phyloP scores from a whole-genome alignment of 2,329 filamentous ascomycete species.

The Diaporthe sp. region DNA sequence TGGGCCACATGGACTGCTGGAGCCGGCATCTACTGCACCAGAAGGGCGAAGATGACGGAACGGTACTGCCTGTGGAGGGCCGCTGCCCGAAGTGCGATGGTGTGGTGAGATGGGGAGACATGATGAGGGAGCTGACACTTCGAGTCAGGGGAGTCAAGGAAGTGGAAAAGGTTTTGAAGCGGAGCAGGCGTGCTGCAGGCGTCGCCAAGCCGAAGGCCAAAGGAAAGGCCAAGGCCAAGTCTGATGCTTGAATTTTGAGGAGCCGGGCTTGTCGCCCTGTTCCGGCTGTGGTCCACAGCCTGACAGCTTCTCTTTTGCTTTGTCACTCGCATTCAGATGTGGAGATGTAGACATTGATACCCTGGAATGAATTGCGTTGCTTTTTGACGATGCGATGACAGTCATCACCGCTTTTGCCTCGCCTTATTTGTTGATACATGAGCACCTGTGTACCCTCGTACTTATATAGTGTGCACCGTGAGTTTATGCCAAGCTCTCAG shows the following conservation, averaged over 20 bases:
- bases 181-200: conserved; percentile 46
- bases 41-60: conserved; percentile 49
- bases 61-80: conserved; percentile 77
- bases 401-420: too few relatives aligned
- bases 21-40: conserved; percentile 63
- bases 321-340: not conserved
- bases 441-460: too few relatives aligned
- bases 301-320: not conserved
- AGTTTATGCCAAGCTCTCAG: not conserved
- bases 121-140: conserved; percentile 87
- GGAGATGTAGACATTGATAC: not conserved
- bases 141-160: conserved; percentile 81
- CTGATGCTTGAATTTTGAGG: not conserved
- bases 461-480: not conserved
- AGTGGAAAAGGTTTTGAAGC: conserved; percentile 76
- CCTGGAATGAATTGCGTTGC: not conserved
- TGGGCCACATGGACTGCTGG: conserved; percentile 74
- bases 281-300: too few relatives aligned
- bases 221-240: conserved; percentile 27
- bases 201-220: conserved; percentile 46
- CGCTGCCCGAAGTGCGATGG: conserved; percentile 78
- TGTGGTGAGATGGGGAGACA: conserved; percentile 77
- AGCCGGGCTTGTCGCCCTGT: not conserved
- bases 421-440: too few relatives aligned
- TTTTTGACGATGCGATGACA: not conserved